Evolutionary conservation across 2,329 filamentous ascomycete species (phyloP).

Genomic region (Aspergillus floridensis): DNA sequence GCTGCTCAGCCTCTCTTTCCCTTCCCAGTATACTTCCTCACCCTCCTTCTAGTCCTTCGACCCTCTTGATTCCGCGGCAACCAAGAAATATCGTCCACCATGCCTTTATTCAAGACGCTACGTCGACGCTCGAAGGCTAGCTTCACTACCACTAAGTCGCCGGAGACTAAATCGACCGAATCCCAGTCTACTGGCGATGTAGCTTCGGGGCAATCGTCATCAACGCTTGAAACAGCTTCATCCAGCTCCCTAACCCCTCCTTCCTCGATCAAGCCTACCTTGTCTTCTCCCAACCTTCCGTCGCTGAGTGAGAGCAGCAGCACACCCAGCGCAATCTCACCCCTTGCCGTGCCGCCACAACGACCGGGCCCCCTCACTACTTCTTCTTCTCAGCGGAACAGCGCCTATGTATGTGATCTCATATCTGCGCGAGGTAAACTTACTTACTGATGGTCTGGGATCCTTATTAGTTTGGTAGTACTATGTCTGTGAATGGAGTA

Average conservation of each 20-base stretch:
- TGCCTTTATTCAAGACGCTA: conserved; percentile 71
- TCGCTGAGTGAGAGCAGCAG: conserved; percentile 51
- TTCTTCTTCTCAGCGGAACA: conserved; percentile 43
- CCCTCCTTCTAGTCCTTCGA: not conserved
- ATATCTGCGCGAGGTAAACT: not conserved
- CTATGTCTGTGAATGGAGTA: conserved; percentile 33
- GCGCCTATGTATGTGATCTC: conserved; percentile 37
- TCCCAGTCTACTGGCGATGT: conserved; percentile 52
- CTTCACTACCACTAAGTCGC: conserved; percentile 60
- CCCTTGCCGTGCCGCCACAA: conserved; percentile 45
- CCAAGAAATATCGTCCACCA: conserved; percentile 20
- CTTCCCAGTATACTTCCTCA: conserved; percentile 8
- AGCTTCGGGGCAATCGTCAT: conserved; percentile 62
- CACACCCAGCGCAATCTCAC: conserved; percentile 27
- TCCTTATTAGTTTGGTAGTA: conserved; percentile 34
- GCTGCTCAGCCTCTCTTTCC: conserved; percentile 12
- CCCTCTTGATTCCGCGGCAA: not conserved
- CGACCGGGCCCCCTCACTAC: conserved; percentile 46
- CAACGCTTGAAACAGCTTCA: conserved; percentile 57
- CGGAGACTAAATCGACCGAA: conserved; percentile 41
- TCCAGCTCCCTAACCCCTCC: conserved; percentile 71
- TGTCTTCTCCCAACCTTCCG: conserved; percentile 62
- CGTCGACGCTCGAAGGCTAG: conserved; percentile 74
- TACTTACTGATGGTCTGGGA: not conserved
- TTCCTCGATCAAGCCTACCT: conserved; percentile 65